phyloP scores from a whole-genome alignment of 768 basidiomycete species.

The Vararia minispora region DNA sequence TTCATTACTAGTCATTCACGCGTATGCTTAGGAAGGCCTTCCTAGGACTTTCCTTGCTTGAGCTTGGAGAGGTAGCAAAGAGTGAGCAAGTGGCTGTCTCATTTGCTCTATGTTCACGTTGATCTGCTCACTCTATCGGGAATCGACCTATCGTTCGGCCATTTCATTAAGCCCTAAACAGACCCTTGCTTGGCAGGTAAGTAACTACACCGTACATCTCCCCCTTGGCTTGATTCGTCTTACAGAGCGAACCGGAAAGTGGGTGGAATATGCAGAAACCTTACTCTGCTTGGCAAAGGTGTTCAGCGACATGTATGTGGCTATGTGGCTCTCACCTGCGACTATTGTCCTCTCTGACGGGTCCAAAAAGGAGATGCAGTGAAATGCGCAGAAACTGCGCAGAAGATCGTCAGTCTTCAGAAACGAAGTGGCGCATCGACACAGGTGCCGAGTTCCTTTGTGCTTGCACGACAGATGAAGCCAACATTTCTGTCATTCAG shows the following conservation, averaged over 20 bases:
- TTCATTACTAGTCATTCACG: constrained; percentile 1
- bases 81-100: constrained; percentile 71
- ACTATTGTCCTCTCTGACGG: neutral
- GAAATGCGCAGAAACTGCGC: constrained; percentile 74
- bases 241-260: constrained; percentile 50
- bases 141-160: constrained; percentile 75
- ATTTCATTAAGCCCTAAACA: constrained; percentile 58
- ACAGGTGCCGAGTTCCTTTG: constrained; percentile 31
- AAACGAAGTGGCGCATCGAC: constrained; percentile 46
- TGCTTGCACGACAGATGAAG: neutral
- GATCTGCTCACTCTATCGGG: constrained; percentile 13
- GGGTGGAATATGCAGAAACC: constrained; percentile 44
- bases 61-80: constrained; percentile 55
- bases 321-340: neutral
- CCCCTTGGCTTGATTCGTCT: constrained; percentile 47
- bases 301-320: constrained; percentile 45
- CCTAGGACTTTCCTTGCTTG: constrained; percentile 67
- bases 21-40: constrained; percentile 60
- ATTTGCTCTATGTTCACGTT: constrained; percentile 1
- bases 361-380: constrained; percentile 35
- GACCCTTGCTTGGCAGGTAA: constrained; percentile 77
- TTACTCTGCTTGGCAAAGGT: constrained; percentile 48
- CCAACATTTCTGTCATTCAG: constrained; percentile 25
- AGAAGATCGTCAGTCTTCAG: constrained; percentile 60
- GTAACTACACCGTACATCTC: constrained; percentile 5